Conservation (phyloP, 768 basidiomycete genomes). For the Leccinum arenicola region DNA sequence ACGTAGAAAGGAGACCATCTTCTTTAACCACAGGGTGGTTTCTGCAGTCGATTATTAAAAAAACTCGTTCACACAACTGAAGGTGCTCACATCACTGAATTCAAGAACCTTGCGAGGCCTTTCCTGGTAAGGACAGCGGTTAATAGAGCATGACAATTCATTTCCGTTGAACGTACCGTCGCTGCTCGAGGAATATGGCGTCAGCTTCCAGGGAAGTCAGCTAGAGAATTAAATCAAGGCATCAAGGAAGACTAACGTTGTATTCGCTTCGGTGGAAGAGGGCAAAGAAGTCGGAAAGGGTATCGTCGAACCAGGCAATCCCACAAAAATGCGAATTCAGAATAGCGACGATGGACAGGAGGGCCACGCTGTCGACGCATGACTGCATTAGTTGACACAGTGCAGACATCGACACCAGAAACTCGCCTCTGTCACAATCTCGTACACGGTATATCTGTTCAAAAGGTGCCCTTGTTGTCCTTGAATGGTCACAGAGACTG, state of each 20-base stretch:
- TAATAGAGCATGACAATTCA: not conserved
- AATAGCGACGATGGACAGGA: conserved; percentile 82
- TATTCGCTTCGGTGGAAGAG: conserved; percentile 89
- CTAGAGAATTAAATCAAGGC: not conserved
- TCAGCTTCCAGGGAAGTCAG: conserved; percentile 54
- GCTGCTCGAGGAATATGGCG: conserved; percentile 86
- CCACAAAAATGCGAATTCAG: conserved; percentile 90
- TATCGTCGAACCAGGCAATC: conserved; percentile 84
- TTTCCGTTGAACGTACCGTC: conserved; percentile 49
- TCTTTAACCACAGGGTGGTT: conserved; percentile 93
- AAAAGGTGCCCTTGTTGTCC: conserved; percentile 93
- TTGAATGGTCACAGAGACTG: conserved; percentile 63
- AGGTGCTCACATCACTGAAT: conserved; percentile 66
- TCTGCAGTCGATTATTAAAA: conserved; percentile 34
- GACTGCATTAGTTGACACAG: conserved; percentile 7
- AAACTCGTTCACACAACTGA: not conserved
- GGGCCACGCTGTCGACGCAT: conserved; percentile 48
- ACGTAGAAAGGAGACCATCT: conserved; percentile 78
- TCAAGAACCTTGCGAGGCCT: conserved; percentile 77
- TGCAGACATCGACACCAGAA: conserved; percentile 1
- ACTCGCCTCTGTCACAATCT: conserved; percentile 73
- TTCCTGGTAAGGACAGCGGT: conserved; percentile 45
- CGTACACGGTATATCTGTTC: conserved; percentile 84
- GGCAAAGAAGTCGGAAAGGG: conserved; percentile 87
- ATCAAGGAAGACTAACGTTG: conserved; percentile 57